These are phyloP conservation scores for Spathaspora gorwiae DNA, from an alignment of 805 yeast genomes.

Conservation along the genomic window DNA sequence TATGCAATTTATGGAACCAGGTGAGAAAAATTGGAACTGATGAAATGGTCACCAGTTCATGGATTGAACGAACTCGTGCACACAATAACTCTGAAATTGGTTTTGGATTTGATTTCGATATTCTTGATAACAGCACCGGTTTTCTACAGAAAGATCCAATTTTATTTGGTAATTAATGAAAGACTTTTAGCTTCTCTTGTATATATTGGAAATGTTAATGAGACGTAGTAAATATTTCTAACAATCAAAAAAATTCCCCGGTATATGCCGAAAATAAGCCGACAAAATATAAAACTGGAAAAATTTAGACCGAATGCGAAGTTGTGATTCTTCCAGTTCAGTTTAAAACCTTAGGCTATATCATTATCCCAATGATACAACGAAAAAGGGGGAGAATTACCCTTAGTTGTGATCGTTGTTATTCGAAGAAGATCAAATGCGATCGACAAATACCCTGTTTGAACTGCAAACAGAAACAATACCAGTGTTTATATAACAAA, in stretches of 20 bases:
- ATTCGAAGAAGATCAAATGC: constrained; percentile 15
- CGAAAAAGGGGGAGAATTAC: constrained; percentile 14
- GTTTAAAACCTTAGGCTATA: too few relatives aligned
- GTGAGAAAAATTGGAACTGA: constrained; percentile 2
- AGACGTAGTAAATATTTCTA: too few relatives aligned
- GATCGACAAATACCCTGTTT: constrained; percentile 15
- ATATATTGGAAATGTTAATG: too few relatives aligned
- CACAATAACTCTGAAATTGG: background rate
- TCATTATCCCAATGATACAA: constrained; percentile 1
- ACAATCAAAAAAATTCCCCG: too few relatives aligned
- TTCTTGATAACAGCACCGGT: too few relatives aligned
- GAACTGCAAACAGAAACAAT: constrained; percentile 8
- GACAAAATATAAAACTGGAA: too few relatives aligned
- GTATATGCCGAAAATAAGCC: too few relatives aligned
- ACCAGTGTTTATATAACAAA: constrained; percentile 6
- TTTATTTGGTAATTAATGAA: too few relatives aligned
- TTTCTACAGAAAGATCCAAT: too few relatives aligned
- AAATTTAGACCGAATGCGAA: too few relatives aligned
- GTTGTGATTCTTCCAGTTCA: too few relatives aligned
- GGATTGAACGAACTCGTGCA: background rate
- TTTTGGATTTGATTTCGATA: background rate
- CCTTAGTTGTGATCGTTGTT: constrained; percentile 13
- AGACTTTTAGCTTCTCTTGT: too few relatives aligned
- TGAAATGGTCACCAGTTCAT: constrained; percentile 1
- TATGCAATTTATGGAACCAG: constrained; percentile 12